Conservation (phyloP, 805 yeast species). For the Sungouiella blattae region DNA sequence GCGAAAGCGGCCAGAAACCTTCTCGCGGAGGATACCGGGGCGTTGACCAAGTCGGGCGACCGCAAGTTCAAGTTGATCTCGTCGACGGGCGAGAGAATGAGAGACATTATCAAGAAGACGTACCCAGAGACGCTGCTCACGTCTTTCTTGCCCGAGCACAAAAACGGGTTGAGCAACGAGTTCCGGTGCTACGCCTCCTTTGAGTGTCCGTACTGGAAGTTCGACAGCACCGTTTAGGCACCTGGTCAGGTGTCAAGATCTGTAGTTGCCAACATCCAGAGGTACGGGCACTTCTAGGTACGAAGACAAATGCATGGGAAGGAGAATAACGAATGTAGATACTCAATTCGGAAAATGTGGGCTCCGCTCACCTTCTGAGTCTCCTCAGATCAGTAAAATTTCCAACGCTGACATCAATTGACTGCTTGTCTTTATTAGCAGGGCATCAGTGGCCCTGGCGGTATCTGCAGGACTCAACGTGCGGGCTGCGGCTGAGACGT, state of each 20-base stretch:
- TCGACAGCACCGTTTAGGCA: constrained; percentile 22
- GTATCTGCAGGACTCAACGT: too few species aligned
- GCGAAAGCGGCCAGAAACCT: constrained; percentile 53
- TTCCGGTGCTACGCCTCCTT: constrained; percentile 80
- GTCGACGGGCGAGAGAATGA: constrained; percentile 90
- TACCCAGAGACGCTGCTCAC: constrained; percentile 69
- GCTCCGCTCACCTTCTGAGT: too few species aligned
- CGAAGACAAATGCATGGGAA: too few species aligned
- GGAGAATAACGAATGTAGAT: too few species aligned
- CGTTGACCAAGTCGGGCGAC: constrained; percentile 38
- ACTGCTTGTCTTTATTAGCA: too few species aligned
- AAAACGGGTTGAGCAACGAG: constrained; percentile 83
- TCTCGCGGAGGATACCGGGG: constrained; percentile 38
- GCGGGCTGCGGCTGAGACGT: too few species aligned
- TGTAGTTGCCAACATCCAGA: too few species aligned
- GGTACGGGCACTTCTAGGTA: background rate
- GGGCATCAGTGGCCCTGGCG: too few species aligned
- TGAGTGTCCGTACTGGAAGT: constrained; percentile 68
- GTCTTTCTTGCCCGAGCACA: constrained; percentile 72
- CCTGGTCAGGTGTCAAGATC: background rate
- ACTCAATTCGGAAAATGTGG: too few species aligned
- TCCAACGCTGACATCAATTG: too few species aligned
- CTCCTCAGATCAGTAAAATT: too few species aligned
- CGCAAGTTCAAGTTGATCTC: constrained; percentile 53
- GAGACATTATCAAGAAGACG: constrained; percentile 50